Conservation (phyloP, 164 flowering plant genomes). For the Echeveria elegans region DNA sequence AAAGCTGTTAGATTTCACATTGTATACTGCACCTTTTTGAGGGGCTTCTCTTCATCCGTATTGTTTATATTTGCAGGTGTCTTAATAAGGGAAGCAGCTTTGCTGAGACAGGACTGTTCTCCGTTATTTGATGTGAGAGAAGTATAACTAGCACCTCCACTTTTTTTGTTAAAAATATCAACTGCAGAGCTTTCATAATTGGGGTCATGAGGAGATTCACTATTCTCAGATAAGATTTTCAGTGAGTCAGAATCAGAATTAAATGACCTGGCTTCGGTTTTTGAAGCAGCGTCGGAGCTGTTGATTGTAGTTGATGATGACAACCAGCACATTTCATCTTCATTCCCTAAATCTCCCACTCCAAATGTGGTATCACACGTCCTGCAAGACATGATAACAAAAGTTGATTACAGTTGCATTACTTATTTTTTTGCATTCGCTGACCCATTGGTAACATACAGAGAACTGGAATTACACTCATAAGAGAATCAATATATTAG, state of each 20-base stretch:
- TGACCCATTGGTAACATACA: not conserved
- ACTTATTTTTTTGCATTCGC: too few relatives aligned
- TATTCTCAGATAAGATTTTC: slow-evolving; percentile 16
- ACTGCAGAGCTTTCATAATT: slow-evolving; percentile 13
- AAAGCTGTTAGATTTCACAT: not conserved
- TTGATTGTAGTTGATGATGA: slow-evolving; percentile 38
- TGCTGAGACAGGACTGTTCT: slow-evolving; percentile 17
- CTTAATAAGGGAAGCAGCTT: slow-evolving; percentile 17
- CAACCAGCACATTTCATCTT: slow-evolving; percentile 58
- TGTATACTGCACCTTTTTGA: slow-evolving; percentile 30
- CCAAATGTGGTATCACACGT: slow-evolving; percentile 74
- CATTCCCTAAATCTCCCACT: slow-evolving; percentile 35
- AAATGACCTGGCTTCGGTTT: slow-evolving; percentile 28
- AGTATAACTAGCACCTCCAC: slow-evolving; percentile 11
- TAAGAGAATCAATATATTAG: too few relatives aligned
- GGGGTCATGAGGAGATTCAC: slow-evolving; percentile 11
- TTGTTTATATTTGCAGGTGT: slow-evolving; percentile 19
- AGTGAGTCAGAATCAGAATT: slow-evolving; percentile 22
- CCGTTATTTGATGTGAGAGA: slow-evolving; percentile 15
- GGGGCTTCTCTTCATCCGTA: slow-evolving; percentile 17
- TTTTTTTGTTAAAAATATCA: slow-evolving; percentile 17
- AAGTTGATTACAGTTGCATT: not conserved
- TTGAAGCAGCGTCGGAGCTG: slow-evolving; percentile 37
- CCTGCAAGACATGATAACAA: slow-evolving; percentile 30
- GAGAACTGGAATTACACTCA: too few relatives aligned